Evolutionary conservation across 768 basidiomycete species (phyloP).

Genomic region (Phylloporus sp.): DNA sequence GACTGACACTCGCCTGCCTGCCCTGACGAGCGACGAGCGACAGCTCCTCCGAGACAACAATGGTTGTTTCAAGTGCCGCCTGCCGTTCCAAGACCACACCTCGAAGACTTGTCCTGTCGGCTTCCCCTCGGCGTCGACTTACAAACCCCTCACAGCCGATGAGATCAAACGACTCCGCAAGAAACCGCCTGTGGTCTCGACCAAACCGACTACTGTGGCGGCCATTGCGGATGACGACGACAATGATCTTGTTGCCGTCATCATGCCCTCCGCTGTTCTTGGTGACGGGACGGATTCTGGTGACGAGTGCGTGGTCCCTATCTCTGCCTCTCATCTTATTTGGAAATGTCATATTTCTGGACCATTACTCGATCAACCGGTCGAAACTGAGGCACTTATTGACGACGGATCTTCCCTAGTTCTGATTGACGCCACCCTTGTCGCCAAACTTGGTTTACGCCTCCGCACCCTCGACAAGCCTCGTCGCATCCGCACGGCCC

Average conservation of each 20-base stretch:
- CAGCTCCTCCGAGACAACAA: slow-evolving; percentile 9
- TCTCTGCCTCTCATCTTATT: slow-evolving; percentile 2
- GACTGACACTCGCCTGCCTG: background rate
- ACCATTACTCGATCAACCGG: background rate
- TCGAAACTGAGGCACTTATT: slow-evolving; percentile 19
- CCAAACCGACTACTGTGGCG: background rate
- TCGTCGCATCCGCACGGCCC: too few relatives aligned
- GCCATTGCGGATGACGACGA: background rate
- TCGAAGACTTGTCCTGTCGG: slow-evolving; percentile 15
- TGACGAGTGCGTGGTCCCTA: slow-evolving; percentile 5
- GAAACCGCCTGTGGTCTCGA: background rate
- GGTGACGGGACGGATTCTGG: background rate
- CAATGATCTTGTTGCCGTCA: background rate
- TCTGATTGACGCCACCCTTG: slow-evolving; percentile 23
- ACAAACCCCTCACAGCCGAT: slow-evolving; percentile 12
- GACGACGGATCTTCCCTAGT: slow-evolving; percentile 31
- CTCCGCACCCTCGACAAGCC: too few relatives aligned
- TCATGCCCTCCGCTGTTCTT: background rate
- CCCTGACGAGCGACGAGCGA: slow-evolving; percentile 6
- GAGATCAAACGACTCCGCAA: too few relatives aligned
- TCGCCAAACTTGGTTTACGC: background rate
- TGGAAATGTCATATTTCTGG: slow-evolving; percentile 14
- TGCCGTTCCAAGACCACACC: background rate
- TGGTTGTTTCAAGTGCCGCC: slow-evolving; percentile 27
- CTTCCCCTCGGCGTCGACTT: slow-evolving; percentile 13